Base-by-base conservation (phyloP, 352 stramenopile species). In the Chrysophaeum taylorii region DNA sequence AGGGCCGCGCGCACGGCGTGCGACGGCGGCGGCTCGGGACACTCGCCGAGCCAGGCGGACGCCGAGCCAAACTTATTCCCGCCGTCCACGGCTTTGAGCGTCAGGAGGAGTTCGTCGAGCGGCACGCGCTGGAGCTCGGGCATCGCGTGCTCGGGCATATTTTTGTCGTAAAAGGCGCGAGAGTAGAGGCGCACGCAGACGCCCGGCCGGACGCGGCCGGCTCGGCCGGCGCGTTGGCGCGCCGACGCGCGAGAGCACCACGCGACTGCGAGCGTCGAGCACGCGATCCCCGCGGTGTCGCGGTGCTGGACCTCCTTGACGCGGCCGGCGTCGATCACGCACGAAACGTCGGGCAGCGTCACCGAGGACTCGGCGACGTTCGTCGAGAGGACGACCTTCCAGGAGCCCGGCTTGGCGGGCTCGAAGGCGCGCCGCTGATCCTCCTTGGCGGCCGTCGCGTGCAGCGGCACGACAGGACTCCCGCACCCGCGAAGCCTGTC, bases 321-420 rank as follows among this genome's bases (percentile, higher is more conserved):
- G 23, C 85, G 85, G 18, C 89, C 89, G 43, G 78, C 87, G 68
- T 92, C 84, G 73, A 90, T 85, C 0, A 88, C 71, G 78, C 68
- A 75, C 12, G 79, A 87, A 15, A 96, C 88, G 78, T 96, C 91
- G 35, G 94, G 87, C 61, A 97, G 95, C 18, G 92, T 97, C 37
- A 97, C 80, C 78, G 82, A 92, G 0, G 89, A 96, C 81, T 96
- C 91, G 16, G 89, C 89, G 42, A 96, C 95, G 74, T 96, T 96
- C 0, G 89, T 95, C 0, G 87, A 78, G 9, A 96, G 66, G 68
- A 97, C 95, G 12, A 97, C 88, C 73, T 96, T 97, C 68, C 86
- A 45, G n/a, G 78, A 75, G 18, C 15, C 15, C 0, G 75, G 52
- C 48, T 66, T 74, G 15, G 67, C 53, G 53, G 70, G 72, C 29